Conservation (phyloP, 805 yeast species). For the Scheffersomyces coipomensis region DNA sequence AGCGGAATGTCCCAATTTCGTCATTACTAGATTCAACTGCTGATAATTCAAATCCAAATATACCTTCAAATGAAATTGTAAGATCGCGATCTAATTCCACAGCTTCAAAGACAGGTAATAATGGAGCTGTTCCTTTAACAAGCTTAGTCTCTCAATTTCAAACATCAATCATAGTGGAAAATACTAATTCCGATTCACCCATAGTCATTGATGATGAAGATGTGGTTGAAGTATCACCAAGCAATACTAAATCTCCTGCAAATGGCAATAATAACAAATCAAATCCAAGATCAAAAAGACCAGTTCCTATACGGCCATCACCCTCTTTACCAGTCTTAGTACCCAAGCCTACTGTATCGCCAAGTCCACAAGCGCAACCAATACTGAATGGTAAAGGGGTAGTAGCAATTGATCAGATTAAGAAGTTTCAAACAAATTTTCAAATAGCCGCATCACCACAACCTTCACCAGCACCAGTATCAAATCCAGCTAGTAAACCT, state of each 20-base stretch:
- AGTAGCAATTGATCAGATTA: constrained; percentile 22
- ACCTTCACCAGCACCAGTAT: constrained; percentile 1
- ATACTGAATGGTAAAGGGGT: neutral
- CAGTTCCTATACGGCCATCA: constrained; percentile 7
- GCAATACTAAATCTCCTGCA: no score
- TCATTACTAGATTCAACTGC: constrained; percentile 24
- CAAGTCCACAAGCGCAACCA: constrained; percentile 7
- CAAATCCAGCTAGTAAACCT: constrained; percentile 1
- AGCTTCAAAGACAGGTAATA: neutral
- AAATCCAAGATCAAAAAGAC: constrained; percentile 5
- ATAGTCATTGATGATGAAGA: constrained; percentile 6
- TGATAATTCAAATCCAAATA: constrained; percentile 5
- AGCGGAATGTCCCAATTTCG: constrained; percentile 32
- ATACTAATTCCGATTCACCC: constrained; percentile 1
- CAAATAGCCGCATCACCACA: constrained; percentile 11
- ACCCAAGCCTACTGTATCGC: constrained; percentile 11
- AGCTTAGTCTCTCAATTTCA: constrained; percentile 31
- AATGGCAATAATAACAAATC: neutral
- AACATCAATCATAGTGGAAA: constrained; percentile 25
- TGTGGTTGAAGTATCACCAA: constrained; percentile 1
- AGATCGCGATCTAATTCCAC: neutral
- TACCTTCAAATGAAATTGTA: neutral
- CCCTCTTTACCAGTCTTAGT: constrained; percentile 15
- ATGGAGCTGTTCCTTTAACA: constrained; percentile 7
- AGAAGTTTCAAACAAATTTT: constrained; percentile 31